These are phyloP conservation scores for Stemphylium beticola DNA, from an alignment of 2,329 filamentous ascomycete species.

Conservation along the genomic window DNA sequence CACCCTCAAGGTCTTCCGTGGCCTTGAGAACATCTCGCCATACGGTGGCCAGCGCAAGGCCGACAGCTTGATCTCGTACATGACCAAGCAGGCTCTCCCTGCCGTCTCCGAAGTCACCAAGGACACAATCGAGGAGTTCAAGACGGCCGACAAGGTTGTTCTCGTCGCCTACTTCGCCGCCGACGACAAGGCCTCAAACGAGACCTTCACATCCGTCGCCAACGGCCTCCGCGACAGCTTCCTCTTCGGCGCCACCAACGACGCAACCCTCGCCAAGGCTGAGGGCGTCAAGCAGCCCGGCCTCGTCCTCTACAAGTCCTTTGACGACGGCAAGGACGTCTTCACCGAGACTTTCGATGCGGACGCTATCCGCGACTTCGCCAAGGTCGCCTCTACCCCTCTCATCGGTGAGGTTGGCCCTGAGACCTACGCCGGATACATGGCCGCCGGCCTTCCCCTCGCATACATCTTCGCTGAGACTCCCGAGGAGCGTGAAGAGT, in stretches of 20 bases:
- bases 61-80: constrained; percentile 78
- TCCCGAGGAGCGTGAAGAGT: constrained; percentile 81
- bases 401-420: constrained; percentile 95
- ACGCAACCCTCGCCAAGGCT: constrained; percentile 82
- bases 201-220: constrained; percentile 80
- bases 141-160: constrained; percentile 96
- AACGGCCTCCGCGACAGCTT: constrained; percentile 82
- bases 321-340: constrained; percentile 92
- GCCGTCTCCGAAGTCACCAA: constrained; percentile 83
- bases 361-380: constrained; percentile 80
- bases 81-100: constrained; percentile 97
- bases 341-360: constrained; percentile 82
- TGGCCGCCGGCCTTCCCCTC: constrained; percentile 87
- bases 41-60: constrained; percentile 93
- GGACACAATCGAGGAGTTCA: constrained; percentile 91
- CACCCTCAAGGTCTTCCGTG: constrained; percentile 98
- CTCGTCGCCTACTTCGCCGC: constrained; percentile 84
- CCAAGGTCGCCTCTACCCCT: constrained; percentile 83
- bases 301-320: constrained; percentile 94
- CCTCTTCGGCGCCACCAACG: constrained; percentile 88
- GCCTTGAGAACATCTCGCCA: constrained; percentile 76
- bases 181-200: constrained; percentile 82
- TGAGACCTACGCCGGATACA: constrained; percentile 95
- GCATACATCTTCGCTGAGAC: constrained; percentile 98
- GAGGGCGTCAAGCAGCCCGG: constrained; percentile 88